Conservation (phyloP, 768 basidiomycete species). For the Clavaria fumosa region DNA sequence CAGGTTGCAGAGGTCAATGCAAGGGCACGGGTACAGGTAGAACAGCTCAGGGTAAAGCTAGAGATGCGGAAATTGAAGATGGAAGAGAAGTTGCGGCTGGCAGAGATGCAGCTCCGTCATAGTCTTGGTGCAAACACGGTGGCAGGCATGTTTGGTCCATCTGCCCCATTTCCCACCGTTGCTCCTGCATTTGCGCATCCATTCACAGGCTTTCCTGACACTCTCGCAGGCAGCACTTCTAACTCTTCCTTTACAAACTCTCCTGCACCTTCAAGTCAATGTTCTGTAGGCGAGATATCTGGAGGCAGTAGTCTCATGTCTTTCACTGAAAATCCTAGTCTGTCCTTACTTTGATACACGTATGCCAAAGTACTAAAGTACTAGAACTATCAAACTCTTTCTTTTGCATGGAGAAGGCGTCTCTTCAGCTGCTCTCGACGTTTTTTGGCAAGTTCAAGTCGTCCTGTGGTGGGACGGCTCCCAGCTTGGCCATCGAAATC, state of each 20-base stretch:
- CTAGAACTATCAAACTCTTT: neutral
- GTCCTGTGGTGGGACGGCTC: neutral
- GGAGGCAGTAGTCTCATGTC: too few species aligned
- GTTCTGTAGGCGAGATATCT: too few species aligned
- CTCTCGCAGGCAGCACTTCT: too few species aligned
- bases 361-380: neutral
- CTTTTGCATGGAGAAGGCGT: neutral
- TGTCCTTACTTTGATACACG: constrained; percentile 1
- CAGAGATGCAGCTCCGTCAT: neutral
- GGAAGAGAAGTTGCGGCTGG: constrained; percentile 1
- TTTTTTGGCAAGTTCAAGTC: neutral
- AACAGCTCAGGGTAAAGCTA: constrained; percentile 1
- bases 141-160: neutral
- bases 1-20: constrained; percentile 4
- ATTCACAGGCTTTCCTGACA: too few species aligned
- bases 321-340: neutral
- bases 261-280: too few species aligned
- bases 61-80: constrained; percentile 2
- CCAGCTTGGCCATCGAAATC: neutral
- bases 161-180: too few species aligned
- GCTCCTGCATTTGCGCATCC: too few species aligned
- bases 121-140: neutral
- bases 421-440: neutral
- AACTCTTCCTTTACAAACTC: too few species aligned
- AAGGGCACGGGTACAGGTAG: constrained; percentile 1